These are phyloP conservation scores for Pseudogymnoascus sp. DNA, from an alignment of 2,329 filamentous ascomycete species.

Conservation along the genomic window DNA sequence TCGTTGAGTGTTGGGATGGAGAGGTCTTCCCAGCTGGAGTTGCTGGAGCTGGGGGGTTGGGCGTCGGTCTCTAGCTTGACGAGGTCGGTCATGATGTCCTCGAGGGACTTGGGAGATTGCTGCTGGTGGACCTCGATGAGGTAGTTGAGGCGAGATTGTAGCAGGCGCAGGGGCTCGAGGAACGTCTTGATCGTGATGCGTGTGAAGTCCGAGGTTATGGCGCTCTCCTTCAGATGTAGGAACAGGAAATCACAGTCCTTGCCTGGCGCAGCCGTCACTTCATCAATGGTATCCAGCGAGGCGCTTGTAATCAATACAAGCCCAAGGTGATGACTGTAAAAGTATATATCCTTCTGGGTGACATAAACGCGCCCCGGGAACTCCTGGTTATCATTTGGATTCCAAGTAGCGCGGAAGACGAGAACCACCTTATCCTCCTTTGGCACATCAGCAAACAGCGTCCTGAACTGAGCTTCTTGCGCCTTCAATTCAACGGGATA, in stretches of 20 bases:
- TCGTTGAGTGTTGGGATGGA: slow-evolving; percentile 53
- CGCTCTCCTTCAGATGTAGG: slow-evolving; percentile 51
- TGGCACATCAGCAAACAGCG: slow-evolving; percentile 77
- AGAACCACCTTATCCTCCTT: slow-evolving; percentile 75
- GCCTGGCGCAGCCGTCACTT: slow-evolving; percentile 83
- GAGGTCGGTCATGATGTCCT: slow-evolving; percentile 63
- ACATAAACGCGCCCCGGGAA: slow-evolving; percentile 83
- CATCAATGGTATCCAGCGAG: slow-evolving; percentile 66
- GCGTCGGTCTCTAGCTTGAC: slow-evolving; percentile 63
- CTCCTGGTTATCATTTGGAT: slow-evolving; percentile 63
- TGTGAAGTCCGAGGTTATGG: slow-evolving; percentile 20
- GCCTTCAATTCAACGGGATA: slow-evolving; percentile 77
- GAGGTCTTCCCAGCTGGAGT: slow-evolving; percentile 88
- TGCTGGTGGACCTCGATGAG: slow-evolving; percentile 73
- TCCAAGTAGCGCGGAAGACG: slow-evolving; percentile 87
- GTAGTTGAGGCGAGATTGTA: slow-evolving; percentile 78
- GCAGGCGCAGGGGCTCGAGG: slow-evolving; percentile 72
- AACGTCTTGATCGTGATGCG: slow-evolving; percentile 86
- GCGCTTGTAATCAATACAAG: slow-evolving; percentile 77
- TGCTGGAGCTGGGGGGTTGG: slow-evolving; percentile 57
- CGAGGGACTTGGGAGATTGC: slow-evolving; percentile 58
- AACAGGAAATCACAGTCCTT: slow-evolving; percentile 91
- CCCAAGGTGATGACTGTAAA: slow-evolving; percentile 92
- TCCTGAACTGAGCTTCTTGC: slow-evolving; percentile 87
- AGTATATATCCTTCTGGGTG: slow-evolving; percentile 81